Base-by-base conservation (phyloP, 306 rosid genomes). In the Mucuna pruriens region DNA sequence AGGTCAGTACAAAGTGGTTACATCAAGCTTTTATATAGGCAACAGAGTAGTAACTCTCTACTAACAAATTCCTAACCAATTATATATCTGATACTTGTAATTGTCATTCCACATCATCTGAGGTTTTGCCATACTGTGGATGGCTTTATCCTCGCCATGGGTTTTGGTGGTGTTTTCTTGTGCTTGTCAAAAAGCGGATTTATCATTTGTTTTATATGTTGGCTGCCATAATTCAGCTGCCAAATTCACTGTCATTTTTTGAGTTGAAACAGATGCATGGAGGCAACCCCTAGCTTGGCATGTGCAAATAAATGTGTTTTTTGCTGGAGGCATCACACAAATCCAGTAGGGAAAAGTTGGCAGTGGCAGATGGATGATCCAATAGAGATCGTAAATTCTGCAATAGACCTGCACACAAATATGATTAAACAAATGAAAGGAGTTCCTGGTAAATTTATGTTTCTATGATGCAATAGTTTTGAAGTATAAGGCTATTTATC, bases 361-460 rank as follows among this genome's bases (percentile, higher is more conserved):
- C 93, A 89, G 85, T 95, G 99, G 99, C 76, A 92, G 93, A 95
- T 95, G 98, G 99, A 95, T 66, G 98, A 90, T 85, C 98, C 99
- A 17, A 26, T 91, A 77, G 89, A 86, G 81, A 93, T 95, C 57
- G 97, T 95, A 85, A 92, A 95, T 71, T 80, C 98, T 64, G 98
- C 99, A 64, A 64, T 95, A 77, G 88, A 91, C 31, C 91, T 86
- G 69, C 99, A 95, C 78, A 82, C 74, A 51, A 91, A 93, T 83
- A 95, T 95, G 99, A 91, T 95, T 77, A 95, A 95, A 82, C 98
- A 95, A 84, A 93, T 95, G 99, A 95, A 93, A 89, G 99, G 99
- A 87, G 99, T 95, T 84, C 99, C 99, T 29, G 99, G 99, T 95
- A 90, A 82, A 9, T 81, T 68, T 38, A 4, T 25, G 19, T 80